phyloP scores from a whole-genome alignment of 2,329 filamentous ascomycete species.

The Geoglossum cookeanum region DNA sequence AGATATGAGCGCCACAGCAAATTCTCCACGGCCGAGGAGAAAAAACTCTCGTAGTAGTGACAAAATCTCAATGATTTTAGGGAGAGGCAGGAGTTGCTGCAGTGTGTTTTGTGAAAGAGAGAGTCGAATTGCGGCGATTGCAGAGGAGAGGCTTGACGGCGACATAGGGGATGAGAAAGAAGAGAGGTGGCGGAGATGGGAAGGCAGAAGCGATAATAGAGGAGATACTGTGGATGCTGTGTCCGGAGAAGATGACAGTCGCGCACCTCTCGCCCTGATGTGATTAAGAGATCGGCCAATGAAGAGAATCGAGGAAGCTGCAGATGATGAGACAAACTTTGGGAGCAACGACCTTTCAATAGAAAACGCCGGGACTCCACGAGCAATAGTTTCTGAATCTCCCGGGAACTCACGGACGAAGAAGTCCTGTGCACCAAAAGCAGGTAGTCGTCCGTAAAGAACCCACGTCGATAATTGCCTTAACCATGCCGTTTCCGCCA shows the following conservation, averaged over 20 bases:
- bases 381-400: conserved; percentile 5
- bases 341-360: conserved; percentile 46
- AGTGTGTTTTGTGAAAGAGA: conserved; percentile 71
- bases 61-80: conserved; percentile 57
- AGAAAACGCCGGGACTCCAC: conserved; percentile 24
- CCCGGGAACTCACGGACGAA: conserved; percentile 36
- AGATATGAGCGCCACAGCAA: conserved; percentile 67
- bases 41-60: conserved; percentile 71
- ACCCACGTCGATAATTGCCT: conserved; percentile 83
- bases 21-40: conserved; percentile 73
- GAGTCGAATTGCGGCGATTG: conserved; percentile 56
- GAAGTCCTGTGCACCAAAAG: conserved; percentile 65
- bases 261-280: conserved; percentile 36
- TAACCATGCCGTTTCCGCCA: conserved; percentile 80
- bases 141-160: conserved; percentile 46
- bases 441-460: conserved; percentile 66
- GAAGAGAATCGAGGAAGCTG: conserved; percentile 71
- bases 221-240: conserved; percentile 15
- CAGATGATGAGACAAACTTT: conserved; percentile 54
- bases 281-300: conserved; percentile 80
- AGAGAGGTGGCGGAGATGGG: conserved; percentile 12
- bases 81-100: conserved; percentile 60
- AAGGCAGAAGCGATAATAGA: conserved; percentile 16
- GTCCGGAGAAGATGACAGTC: conserved; percentile 16
- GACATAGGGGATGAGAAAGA: conserved; percentile 13